Percentiles rank a stretch among this genome's conserved stretches.
phyloP scores from a whole-genome alignment of 2,329 filamentous ascomycete genomes.

The Tolypocladium endophyticum region DNA sequence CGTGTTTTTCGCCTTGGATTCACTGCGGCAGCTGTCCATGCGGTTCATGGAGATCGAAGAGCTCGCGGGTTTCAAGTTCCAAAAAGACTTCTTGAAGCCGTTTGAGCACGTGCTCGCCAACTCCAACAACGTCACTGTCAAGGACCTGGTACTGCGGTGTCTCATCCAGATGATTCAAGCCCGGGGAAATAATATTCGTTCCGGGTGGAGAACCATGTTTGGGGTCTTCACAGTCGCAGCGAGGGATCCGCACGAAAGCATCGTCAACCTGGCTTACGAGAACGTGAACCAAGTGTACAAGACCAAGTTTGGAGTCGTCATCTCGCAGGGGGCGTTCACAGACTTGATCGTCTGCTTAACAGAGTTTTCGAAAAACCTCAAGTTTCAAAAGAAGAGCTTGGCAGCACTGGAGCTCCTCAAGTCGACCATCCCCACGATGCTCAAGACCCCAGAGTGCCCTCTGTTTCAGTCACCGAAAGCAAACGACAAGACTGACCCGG shows the following conservation, averaged over 20 bases:
- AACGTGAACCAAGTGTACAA: constrained; percentile 95
- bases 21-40: constrained; percentile 91
- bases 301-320: constrained; percentile 88
- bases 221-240: constrained; percentile 96
- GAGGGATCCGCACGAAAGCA: constrained; percentile 83
- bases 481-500: constrained; percentile 29
- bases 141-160: constrained; percentile 93
- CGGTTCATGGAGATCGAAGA: constrained; percentile 98
- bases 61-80: constrained; percentile 96
- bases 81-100: constrained; percentile 97
- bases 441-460: constrained; percentile 90
- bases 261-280: constrained; percentile 94
- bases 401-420: constrained; percentile 94
- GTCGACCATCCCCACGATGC: constrained; percentile 86
- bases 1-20: constrained; percentile 95
- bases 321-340: constrained; percentile 92
- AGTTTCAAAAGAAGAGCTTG: constrained; percentile 96
- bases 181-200: constrained; percentile 89
- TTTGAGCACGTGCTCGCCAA: constrained; percentile 98
- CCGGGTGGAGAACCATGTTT: constrained; percentile 99
- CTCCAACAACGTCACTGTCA: constrained; percentile 81
- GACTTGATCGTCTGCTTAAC: constrained; percentile 94
- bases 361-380: constrained; percentile 97
- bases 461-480: constrained; percentile 54
- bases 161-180: constrained; percentile 99